Evolutionary conservation across 1,284 basidiomycete species (phyloP).

Genomic region (Baeospora myosura): DNA sequence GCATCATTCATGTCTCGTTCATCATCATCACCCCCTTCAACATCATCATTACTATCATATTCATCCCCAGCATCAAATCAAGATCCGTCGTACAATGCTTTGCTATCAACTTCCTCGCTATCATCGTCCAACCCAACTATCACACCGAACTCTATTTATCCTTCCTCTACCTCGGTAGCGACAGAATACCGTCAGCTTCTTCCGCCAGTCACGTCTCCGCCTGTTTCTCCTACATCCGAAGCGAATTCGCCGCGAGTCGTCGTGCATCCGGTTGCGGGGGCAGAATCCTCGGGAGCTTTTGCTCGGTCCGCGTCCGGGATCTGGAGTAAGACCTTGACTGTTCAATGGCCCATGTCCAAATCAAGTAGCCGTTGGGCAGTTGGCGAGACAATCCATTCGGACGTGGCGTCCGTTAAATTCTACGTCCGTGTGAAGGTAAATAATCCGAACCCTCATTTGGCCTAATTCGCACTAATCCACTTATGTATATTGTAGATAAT

Average conservation of each 20-base stretch:
- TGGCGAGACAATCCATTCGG: conserved; percentile 65
- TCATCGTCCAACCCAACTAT: conserved; percentile 34
- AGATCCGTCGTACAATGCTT: conserved; percentile 15
- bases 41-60: conserved; percentile 14
- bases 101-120: conserved; percentile 26
- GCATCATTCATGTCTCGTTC: conserved; percentile 15
- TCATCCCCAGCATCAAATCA: conserved; percentile 22
- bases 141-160: conserved; percentile 26
- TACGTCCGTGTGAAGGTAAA: conserved; percentile 62
- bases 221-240: conserved; percentile 15
- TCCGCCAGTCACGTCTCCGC: conserved; percentile 21
- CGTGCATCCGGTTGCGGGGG: conserved; percentile 45
- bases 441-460: conserved; percentile 13
- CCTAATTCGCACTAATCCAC: conserved; percentile 5
- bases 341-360: conserved; percentile 67
- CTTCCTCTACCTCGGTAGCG: conserved; percentile 21
- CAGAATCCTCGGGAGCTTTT: conserved; percentile 53
- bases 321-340: conserved; percentile 55
- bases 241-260: conserved; percentile 15
- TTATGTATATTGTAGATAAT: conserved; percentile 35
- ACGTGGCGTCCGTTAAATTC: conserved; percentile 61
- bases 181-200: conserved; percentile 10
- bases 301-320: conserved; percentile 44
- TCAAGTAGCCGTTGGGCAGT: conserved; percentile 66
- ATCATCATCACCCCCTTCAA: conserved; percentile 15